These are phyloP conservation scores for Cladosporium phlei DNA, from an alignment of 2,329 filamentous ascomycete genomes.

Conservation along the genomic window DNA sequence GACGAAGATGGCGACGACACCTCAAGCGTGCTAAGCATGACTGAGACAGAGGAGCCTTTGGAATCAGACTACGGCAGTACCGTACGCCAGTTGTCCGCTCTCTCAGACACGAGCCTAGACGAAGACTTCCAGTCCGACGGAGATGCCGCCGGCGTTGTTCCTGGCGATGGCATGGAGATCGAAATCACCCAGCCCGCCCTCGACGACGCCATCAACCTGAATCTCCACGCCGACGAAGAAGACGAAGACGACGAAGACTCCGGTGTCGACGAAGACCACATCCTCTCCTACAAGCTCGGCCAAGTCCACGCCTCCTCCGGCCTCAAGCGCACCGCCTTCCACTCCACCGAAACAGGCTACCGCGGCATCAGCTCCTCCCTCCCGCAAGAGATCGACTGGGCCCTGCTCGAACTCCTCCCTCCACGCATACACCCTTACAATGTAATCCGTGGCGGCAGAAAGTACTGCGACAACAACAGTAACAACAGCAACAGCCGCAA, in stretches of 20 bases:
- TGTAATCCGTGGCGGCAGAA: constrained; percentile 54
- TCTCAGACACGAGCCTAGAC: constrained; percentile 38
- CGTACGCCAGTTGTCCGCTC: constrained; percentile 20
- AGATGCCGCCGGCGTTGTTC: constrained; percentile 73
- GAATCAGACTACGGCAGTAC: constrained; percentile 52
- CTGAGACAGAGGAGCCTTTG: constrained; percentile 50
- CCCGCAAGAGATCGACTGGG: constrained; percentile 94
- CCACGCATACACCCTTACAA: constrained; percentile 69
- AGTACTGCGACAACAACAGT: constrained; percentile 33
- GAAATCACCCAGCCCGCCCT: constrained; percentile 87
- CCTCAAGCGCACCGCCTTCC: constrained; percentile 56
- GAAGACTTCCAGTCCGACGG: constrained; percentile 47
- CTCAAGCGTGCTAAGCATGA: constrained; percentile 38
- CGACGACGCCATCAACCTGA: constrained; percentile 62
- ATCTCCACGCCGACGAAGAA: constrained; percentile 72
- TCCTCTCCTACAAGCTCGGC: constrained; percentile 75
- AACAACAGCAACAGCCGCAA: constrained; percentile 24
- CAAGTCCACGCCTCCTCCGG: constrained; percentile 87
- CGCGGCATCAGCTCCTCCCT: constrained; percentile 55
- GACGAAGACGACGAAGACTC: constrained; percentile 71
- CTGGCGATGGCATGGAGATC: constrained; percentile 70
- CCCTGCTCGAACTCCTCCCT: constrained; percentile 73
- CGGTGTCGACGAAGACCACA: constrained; percentile 74
- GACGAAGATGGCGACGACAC: constrained; percentile 27
- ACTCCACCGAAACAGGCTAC: constrained; percentile 29